Percentiles rank a stretch among this genome's conserved stretches.
Evolutionary conservation across 139 green algal genomes (phyloP).

Genomic region (Picochlorum sp.): DNA sequence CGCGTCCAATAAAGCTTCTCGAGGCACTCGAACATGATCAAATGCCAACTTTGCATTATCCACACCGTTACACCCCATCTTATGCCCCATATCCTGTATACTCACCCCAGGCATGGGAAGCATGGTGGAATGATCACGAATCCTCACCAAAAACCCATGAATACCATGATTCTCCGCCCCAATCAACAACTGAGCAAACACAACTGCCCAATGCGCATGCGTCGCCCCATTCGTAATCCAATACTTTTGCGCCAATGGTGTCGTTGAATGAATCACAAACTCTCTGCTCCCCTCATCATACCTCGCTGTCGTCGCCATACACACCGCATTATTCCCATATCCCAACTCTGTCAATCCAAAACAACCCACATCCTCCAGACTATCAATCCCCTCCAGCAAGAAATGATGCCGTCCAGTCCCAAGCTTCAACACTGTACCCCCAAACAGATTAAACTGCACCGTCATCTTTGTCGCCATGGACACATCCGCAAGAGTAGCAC

Average conservation of each 20-base stretch:
- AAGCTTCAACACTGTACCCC: slow-evolving; percentile 82
- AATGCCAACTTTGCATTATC: slow-evolving; percentile 91
- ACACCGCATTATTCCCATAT: slow-evolving; percentile 89
- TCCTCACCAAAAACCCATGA: slow-evolving; percentile 83
- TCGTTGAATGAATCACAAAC: slow-evolving; percentile 16
- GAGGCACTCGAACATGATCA: slow-evolving; percentile 53
- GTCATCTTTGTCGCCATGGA: slow-evolving; percentile 83
- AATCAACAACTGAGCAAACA: slow-evolving; percentile 77
- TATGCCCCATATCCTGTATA: slow-evolving; percentile 61
- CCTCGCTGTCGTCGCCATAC: slow-evolving; percentile 82
- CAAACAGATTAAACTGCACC: slow-evolving; percentile 83
- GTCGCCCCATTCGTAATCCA: slow-evolving; percentile 86
- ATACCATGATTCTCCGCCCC: slow-evolving; percentile 64
- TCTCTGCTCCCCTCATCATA: slow-evolving; percentile 45
- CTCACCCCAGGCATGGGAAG: slow-evolving; percentile 16
- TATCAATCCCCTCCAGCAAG: slow-evolving; percentile 65
- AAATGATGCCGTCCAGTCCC: slow-evolving; percentile 67
- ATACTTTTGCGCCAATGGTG: slow-evolving; percentile 34
- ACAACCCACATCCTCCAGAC: slow-evolving; percentile 63
- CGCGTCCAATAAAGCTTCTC: slow-evolving; percentile 64
- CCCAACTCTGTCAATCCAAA: slow-evolving; percentile 90
- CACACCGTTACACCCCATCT: slow-evolving; percentile 85
- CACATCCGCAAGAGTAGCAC: slow-evolving; percentile 57
- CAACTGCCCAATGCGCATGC: slow-evolving; percentile 69
- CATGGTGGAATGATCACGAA: slow-evolving; percentile 46